A percentile compares a stretch with the other conserved stretches of the same genome.
These are phyloP conservation scores for Porphyrellus sp. DNA, from an alignment of 1,284 basidiomycete genomes.

Conservation along the genomic window DNA sequence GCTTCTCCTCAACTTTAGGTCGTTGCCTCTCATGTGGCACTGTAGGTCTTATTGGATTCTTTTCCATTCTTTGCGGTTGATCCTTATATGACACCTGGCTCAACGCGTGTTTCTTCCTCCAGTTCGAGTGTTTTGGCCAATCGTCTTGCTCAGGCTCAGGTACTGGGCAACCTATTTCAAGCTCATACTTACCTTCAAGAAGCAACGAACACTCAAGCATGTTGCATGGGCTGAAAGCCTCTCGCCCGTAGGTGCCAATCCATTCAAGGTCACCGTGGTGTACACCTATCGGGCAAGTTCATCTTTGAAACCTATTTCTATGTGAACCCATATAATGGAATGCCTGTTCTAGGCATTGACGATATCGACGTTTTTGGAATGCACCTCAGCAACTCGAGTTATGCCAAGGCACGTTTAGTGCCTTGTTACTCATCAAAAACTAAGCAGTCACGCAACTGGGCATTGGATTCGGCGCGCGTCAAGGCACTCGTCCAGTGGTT, in stretches of 20 bases:
- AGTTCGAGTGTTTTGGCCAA: conserved; percentile 60
- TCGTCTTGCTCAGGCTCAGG: conserved; percentile 40
- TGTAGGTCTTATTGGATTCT: conserved; percentile 42
- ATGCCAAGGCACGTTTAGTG: conserved; percentile 54
- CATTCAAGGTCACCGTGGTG: conserved; percentile 43
- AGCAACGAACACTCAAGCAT: conserved; percentile 38
- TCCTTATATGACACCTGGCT: background rate
- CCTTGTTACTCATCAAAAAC: accelerated
- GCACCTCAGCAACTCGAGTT: conserved; percentile 76
- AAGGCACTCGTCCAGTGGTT: conserved; percentile 48
- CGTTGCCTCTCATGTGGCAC: conserved; percentile 66
- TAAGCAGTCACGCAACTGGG: conserved; percentile 26
- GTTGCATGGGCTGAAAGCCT: conserved; percentile 44
- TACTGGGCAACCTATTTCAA: conserved; percentile 39
- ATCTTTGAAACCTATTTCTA: conserved; percentile 26
- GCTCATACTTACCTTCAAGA: conserved; percentile 41
- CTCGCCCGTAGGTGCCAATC: conserved; percentile 55
- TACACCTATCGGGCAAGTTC: conserved; percentile 56
- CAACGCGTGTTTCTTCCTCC: background rate
- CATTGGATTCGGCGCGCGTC: conserved; percentile 43
- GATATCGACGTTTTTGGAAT: conserved; percentile 62
- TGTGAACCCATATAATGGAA: background rate
- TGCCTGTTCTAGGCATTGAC: conserved; percentile 48
- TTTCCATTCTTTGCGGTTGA: background rate
- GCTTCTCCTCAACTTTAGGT: conserved; percentile 52